phyloP scores from a whole-genome alignment of 257 asterid species.

The Solanum pennellii region DNA sequence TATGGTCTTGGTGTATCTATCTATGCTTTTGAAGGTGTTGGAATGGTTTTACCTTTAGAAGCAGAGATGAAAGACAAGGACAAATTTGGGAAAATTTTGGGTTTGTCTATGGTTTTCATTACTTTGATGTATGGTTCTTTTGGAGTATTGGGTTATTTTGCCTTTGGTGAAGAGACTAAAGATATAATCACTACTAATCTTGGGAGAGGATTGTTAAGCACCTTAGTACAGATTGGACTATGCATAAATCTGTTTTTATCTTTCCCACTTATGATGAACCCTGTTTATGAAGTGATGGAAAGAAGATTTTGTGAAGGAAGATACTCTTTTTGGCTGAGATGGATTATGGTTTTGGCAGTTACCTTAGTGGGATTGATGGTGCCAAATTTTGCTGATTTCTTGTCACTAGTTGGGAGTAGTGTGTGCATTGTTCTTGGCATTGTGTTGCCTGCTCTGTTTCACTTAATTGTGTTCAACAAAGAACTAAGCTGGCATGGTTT shows the following conservation, averaged over 20 bases:
- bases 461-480: neutral
- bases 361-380: neutral
- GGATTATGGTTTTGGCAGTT: neutral
- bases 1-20: slow-evolving; percentile 1
- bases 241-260: neutral
- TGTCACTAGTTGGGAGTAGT: slow-evolving; percentile 1
- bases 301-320: neutral
- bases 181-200: neutral
- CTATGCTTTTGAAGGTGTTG: slow-evolving; percentile 3
- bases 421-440: neutral
- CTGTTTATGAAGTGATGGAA: neutral
- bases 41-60: slow-evolving; percentile 4
- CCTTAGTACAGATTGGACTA: neutral
- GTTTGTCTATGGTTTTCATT: neutral
- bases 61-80: neutral
- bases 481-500: neutral
- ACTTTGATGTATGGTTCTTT: neutral
- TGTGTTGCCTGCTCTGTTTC: slow-evolving; percentile 2
- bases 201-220: neutral
- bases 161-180: neutral
- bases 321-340: neutral
- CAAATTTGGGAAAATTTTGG: slow-evolving; percentile 1
- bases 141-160: neutral
- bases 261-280: slow-evolving; percentile 1
- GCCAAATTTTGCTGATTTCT: slow-evolving; percentile 1